phyloP scores from a whole-genome alignment of 1,139 yeast genomes.

The Zygoascus meyerae region DNA sequence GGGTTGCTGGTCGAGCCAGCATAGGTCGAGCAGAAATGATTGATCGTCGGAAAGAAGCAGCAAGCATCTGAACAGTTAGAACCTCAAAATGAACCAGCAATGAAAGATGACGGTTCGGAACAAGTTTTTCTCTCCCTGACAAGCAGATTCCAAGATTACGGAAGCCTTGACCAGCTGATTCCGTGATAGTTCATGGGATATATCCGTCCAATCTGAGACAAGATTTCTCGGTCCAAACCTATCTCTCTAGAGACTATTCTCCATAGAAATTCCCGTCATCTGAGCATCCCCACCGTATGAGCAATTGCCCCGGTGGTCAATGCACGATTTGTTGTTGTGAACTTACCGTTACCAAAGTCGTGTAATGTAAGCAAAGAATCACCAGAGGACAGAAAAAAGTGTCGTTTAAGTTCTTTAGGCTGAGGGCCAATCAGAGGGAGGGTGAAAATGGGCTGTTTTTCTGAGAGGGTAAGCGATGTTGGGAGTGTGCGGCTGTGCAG shows the following conservation, averaged over 20 bases:
- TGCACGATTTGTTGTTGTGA: neutral
- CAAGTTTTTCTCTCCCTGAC: too few species aligned
- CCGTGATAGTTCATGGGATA: too few species aligned
- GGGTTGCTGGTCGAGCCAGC: conserved; percentile 8
- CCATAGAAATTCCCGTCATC: too few species aligned
- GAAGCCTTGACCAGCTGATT: too few species aligned
- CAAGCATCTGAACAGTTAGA: conserved; percentile 7
- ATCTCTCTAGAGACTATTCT: too few species aligned
- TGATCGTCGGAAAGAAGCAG: conserved; percentile 11
- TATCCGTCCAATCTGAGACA: too few species aligned
- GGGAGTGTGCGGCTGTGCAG: neutral
- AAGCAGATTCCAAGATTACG: too few species aligned
- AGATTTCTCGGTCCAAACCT: too few species aligned
- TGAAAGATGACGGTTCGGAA: too few species aligned
- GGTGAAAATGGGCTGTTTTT: conserved; percentile 2
- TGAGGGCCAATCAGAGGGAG: conserved; percentile 7
- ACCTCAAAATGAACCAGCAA: too few species aligned
- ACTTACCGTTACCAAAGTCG: conserved; percentile 7
- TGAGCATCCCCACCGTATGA: too few species aligned
- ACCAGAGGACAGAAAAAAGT: neutral
- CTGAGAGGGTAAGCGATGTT: neutral
- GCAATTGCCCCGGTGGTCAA: too few species aligned
- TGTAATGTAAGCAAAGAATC: neutral
- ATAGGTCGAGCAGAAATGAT: conserved; percentile 6
- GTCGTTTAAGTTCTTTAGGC: neutral